Conservation (phyloP, 73 alveolate genomes). For the Symbiodinium pilosum region DNA sequence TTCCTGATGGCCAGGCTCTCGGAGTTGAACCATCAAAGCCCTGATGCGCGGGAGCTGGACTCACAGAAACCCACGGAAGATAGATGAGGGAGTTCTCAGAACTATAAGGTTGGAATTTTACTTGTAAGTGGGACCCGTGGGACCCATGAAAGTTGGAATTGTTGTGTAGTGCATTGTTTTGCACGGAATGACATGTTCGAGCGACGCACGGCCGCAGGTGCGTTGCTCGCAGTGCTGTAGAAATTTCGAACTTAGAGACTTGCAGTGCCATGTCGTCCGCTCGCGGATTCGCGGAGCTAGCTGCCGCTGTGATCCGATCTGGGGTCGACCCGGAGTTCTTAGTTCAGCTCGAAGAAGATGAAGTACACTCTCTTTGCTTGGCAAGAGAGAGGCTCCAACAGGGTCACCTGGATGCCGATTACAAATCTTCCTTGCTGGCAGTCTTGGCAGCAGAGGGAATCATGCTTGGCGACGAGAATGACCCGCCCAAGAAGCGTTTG, state of each 20-base stretch:
- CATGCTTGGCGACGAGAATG: not conserved
- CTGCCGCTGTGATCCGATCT: not conserved
- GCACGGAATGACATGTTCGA: too few relatives aligned
- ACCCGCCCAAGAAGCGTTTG: not conserved
- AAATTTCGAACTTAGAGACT: too few relatives aligned
- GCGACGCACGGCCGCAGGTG: not conserved
- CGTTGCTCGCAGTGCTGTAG: not conserved
- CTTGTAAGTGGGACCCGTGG: not conserved
- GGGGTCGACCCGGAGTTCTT: not conserved
- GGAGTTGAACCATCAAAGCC: too few relatives aligned
- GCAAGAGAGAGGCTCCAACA: not conserved
- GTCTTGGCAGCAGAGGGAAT: not conserved
- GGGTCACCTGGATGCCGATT: not conserved
- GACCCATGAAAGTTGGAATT: not conserved
- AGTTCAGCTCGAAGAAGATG: not conserved
- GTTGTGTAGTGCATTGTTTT: too few relatives aligned
- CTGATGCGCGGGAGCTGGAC: too few relatives aligned
- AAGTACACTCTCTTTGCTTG: not conserved
- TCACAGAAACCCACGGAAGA: too few relatives aligned
- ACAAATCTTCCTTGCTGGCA: not conserved
- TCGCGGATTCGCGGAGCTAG: not conserved
- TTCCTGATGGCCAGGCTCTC: conserved; percentile 51
- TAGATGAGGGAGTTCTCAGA: too few relatives aligned
- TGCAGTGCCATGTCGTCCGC: not conserved
- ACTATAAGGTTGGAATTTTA: too few relatives aligned